Evolutionary conservation across 2,329 filamentous ascomycete genomes (phyloP).

Genomic region (Neopestalotiopsis clavispora): DNA sequence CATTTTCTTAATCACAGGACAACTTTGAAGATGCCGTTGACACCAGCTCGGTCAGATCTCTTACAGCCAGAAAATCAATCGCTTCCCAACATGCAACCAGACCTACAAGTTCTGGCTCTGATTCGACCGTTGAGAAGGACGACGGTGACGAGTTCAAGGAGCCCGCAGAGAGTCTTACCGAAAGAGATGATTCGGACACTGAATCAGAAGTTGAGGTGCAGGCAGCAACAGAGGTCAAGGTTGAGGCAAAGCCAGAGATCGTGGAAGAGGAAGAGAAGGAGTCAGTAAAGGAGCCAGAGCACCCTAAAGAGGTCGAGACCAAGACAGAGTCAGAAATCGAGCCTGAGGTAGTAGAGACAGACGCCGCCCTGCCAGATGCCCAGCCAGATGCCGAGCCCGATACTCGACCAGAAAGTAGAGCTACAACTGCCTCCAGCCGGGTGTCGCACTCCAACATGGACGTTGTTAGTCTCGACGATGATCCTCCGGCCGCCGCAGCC

Average conservation of each 20-base stretch:
- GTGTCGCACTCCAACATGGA: constrained; percentile 58
- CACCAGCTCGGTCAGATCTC: constrained; percentile 65
- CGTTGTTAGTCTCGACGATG: constrained; percentile 72
- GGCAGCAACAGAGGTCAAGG: neutral
- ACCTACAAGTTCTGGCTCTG: neutral
- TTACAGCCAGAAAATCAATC: constrained; percentile 56
- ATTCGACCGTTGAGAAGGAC: neutral
- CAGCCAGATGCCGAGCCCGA: constrained; percentile 22
- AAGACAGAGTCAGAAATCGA: neutral
- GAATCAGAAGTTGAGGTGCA: neutral
- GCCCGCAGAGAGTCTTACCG: constrained; percentile 22
- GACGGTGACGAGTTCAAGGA: constrained; percentile 24
- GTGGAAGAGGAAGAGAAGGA: neutral
- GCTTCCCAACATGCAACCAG: constrained; percentile 15
- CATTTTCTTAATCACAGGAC: constrained; percentile 57
- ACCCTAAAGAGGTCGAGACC: neutral
- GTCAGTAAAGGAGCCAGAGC: neutral
- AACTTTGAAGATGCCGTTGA: constrained; percentile 85
- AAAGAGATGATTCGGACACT: constrained; percentile 18
- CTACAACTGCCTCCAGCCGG: constrained; percentile 40
- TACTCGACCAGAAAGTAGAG: neutral
- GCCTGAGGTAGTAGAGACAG: constrained; percentile 27
- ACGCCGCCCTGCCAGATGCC: constrained; percentile 28
- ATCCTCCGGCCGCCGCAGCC: constrained; percentile 38
- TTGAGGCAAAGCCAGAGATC: neutral